Conservation (phyloP, 108 stramenopile genomes). For the Chaetoceros muelleri region DNA sequence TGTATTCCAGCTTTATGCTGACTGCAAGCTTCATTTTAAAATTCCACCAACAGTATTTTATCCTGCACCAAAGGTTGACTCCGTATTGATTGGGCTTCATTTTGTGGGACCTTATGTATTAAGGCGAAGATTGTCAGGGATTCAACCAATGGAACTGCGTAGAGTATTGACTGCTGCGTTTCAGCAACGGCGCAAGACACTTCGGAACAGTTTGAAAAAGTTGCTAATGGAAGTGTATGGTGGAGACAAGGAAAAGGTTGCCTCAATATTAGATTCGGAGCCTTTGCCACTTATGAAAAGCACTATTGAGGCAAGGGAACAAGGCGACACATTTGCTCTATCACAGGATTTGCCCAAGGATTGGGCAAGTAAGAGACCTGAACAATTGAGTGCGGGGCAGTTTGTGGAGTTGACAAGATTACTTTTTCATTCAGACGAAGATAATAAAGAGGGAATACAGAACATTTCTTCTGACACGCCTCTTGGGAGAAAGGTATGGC, state of each 20-base stretch:
- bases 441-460: constrained; percentile 22
- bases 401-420: constrained; percentile 87
- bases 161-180: constrained; percentile 82
- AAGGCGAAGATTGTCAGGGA: constrained; percentile 59
- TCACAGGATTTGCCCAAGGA: constrained; percentile 58
- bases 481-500: constrained; percentile 78
- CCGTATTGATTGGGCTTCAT: constrained; percentile 85
- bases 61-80: constrained; percentile 93
- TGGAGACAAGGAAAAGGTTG: constrained; percentile 27
- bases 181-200: constrained; percentile 92
- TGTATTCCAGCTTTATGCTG: constrained; percentile 90
- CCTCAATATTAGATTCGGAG: constrained; percentile 24
- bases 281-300: constrained; percentile 51
- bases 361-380: constrained; percentile 85
- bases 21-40: constrained; percentile 81
- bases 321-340: constrained; percentile 62
- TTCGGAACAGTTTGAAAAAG: constrained; percentile 81
- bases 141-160: constrained; percentile 65
- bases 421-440: constrained; percentile 39
- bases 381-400: constrained; percentile 85
- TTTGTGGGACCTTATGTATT: constrained; percentile 61
- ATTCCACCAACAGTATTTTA: constrained; percentile 97
- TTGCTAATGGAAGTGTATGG: constrained; percentile 35
- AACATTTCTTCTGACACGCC: constrained; percentile 5
- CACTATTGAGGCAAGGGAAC: constrained; percentile 25